Percentiles rank a stretch among this genome's conserved stretches.
Conservation (phyloP, 257 asterid genomes). For the Petunia secreta region DNA sequence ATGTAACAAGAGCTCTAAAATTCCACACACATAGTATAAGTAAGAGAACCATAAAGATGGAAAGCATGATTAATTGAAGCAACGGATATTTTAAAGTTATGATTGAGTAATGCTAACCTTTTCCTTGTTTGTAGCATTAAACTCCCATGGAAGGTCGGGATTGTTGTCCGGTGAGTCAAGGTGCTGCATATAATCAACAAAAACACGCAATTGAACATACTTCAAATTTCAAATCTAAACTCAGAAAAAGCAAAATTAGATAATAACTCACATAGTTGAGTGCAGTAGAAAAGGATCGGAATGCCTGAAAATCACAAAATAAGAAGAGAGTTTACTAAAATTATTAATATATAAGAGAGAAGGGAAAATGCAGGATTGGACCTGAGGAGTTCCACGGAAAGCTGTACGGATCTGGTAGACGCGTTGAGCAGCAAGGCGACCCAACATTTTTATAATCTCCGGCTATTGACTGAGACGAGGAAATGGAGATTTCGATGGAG, state of each 20-base stretch:
- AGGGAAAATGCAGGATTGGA: slow-evolving; percentile 10
- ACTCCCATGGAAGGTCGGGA: slow-evolving; percentile 84
- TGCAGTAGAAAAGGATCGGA: slow-evolving; percentile 83
- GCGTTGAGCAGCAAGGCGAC: slow-evolving; percentile 76
- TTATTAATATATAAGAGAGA: neutral
- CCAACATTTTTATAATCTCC: slow-evolving; percentile 56
- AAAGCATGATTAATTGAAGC: neutral
- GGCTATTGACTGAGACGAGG: neutral
- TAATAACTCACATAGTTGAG: slow-evolving; percentile 73
- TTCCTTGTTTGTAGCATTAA: slow-evolving; percentile 58
- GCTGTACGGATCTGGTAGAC: slow-evolving; percentile 75
- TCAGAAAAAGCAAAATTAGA: neutral
- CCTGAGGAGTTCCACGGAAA: slow-evolving; percentile 74
- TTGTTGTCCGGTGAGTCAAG: slow-evolving; percentile 82
- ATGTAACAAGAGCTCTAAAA: neutral
- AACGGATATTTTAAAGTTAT: neutral
- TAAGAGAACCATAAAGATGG: neutral
- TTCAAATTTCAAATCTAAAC: slow-evolving; percentile 11
- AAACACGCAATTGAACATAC: neutral
- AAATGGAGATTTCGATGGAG: slow-evolving; percentile 30
- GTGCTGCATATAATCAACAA: slow-evolving; percentile 56
- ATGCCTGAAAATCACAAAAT: slow-evolving; percentile 49
- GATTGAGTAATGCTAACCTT: slow-evolving; percentile 52
- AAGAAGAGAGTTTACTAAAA: neutral
- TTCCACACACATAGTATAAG: neutral